These are phyloP conservation scores for Sphagnum tenellum DNA, from an alignment of 225 moss, liverwort and hornwort species.

Conservation along the genomic window DNA sequence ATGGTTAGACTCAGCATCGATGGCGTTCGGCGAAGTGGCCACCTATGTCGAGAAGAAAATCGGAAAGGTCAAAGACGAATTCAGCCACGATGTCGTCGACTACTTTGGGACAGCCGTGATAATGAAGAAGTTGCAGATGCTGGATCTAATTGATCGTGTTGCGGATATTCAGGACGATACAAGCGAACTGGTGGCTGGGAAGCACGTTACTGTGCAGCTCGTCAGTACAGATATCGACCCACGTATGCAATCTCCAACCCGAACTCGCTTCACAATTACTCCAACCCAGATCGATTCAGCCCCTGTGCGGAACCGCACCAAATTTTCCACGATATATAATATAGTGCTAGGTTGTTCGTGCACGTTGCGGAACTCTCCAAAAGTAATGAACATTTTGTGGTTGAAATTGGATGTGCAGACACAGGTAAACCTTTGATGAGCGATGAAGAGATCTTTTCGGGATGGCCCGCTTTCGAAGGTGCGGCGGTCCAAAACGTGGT, in stretches of 20 bases:
- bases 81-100: constrained; percentile 3
- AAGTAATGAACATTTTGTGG: neutral
- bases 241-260: constrained; percentile 5
- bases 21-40: constrained; percentile 3
- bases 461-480: neutral
- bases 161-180: constrained; percentile 28
- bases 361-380: neutral
- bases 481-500: neutral
- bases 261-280: neutral
- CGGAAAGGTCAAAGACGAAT: neutral
- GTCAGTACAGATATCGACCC: constrained; percentile 17
- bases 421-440: constrained; percentile 2
- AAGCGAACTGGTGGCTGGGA: constrained; percentile 17
- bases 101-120: constrained; percentile 22
- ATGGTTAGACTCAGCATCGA: constrained; percentile 4
- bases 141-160: constrained; percentile 25
- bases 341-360: neutral
- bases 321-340: neutral
- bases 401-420: constrained; percentile 1
- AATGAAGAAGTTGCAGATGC: constrained; percentile 27
- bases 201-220: constrained; percentile 22
- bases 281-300: neutral
- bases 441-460: neutral
- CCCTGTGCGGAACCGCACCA: neutral
- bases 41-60: constrained; percentile 8